Conservation (phyloP, 805 yeast genomes). For the Candida lessepsii region DNA sequence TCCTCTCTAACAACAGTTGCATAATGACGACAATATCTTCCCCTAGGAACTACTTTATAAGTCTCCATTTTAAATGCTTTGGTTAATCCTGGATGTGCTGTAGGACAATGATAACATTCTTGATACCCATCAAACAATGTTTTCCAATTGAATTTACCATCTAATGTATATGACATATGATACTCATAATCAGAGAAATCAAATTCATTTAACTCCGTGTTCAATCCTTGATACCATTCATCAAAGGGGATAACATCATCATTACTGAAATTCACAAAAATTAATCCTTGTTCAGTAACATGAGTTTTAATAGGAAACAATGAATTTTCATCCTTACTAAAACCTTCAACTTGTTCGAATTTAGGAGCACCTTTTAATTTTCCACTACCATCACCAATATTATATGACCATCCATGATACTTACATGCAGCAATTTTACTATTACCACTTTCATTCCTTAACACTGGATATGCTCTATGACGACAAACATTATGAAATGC, state of each 20-base stretch:
- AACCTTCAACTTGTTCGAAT: conserved; percentile 58
- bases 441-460: conserved; percentile 58
- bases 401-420: conserved; percentile 67
- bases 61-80: conserved; percentile 62
- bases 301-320: conserved; percentile 55
- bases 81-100: conserved; percentile 62
- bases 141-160: conserved; percentile 65
- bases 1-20: conserved; percentile 49
- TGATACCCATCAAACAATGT: conserved; percentile 68
- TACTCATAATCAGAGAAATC: conserved; percentile 62
- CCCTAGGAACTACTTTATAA: conserved; percentile 61
- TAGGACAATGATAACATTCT: conserved; percentile 68
- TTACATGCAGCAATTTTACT: conserved; percentile 57
- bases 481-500: conserved; percentile 67
- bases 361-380: conserved; percentile 60
- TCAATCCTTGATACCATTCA: conserved; percentile 51
- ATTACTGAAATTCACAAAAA: conserved; percentile 51
- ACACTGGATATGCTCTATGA: conserved; percentile 63
- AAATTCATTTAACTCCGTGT: conserved; percentile 52
- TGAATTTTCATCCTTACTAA: conserved; percentile 54
- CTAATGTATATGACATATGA: conserved; percentile 63
- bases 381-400: conserved; percentile 46
- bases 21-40: conserved; percentile 59
- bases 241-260: conserved; percentile 47
- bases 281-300: conserved; percentile 54